A percentile compares a stretch with the other conserved stretches of the same genome.
These are phyloP conservation scores for Emiliania huxleyi DNA, from an alignment of 78 protist genomes.

Conservation along the genomic window DNA sequence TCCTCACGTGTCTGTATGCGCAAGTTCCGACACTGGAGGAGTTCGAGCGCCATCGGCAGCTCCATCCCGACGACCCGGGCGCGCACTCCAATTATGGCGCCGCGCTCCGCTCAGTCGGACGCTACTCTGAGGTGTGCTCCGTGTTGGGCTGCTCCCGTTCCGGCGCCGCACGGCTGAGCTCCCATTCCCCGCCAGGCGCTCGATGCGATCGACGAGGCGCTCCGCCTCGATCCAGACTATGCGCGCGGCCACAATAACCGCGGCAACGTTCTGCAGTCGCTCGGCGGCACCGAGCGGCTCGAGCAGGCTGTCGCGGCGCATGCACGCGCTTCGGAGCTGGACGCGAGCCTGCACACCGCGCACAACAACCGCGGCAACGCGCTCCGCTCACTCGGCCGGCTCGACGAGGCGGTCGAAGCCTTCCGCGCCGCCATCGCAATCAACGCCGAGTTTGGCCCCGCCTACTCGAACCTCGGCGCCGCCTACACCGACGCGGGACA, in stretches of 20 bases:
- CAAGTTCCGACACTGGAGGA: constrained; percentile 7
- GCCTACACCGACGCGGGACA: not conserved
- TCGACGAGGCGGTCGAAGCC: not conserved
- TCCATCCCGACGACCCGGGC: not conserved
- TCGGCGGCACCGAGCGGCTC: not conserved
- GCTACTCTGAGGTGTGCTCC: no score
- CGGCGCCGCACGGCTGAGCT: no score
- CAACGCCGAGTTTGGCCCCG: not conserved
- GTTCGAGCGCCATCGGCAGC: not conserved
- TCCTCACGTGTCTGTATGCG: no score
- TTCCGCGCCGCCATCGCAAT: not conserved
- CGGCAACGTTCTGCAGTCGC: not conserved
- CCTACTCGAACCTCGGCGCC: not conserved
- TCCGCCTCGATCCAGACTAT: not conserved
- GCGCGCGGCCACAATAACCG: not conserved
- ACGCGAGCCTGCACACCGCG: not conserved
- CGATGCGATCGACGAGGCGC: not conserved
- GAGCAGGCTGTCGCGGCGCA: not conserved
- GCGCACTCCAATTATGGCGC: not conserved
- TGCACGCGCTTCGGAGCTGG: not conserved
- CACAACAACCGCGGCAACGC: not conserved
- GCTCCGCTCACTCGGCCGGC: not conserved
- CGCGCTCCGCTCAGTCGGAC: not conserved
- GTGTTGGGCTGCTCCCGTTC: no score
- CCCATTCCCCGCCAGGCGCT: not conserved